phyloP scores from a whole-genome alignment of 768 basidiomycete genomes.

The Cyathus striatus region DNA sequence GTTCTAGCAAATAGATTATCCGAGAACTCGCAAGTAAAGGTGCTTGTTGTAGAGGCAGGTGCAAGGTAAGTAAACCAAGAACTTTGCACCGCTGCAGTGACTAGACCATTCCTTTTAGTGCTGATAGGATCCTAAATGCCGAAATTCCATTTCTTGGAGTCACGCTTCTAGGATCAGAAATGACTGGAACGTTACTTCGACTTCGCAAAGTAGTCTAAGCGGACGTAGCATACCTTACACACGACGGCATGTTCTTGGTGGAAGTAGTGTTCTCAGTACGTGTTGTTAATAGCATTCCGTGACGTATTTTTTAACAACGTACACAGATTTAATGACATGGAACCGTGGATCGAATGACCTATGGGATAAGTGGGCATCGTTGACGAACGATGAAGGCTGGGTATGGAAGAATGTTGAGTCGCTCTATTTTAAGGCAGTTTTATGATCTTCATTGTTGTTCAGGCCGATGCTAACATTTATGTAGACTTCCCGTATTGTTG shows the following conservation, averaged over 20 bases:
- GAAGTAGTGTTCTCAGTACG: background rate
- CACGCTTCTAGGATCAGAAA: background rate
- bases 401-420: background rate
- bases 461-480: background rate
- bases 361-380: background rate
- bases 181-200: constrained; percentile 1
- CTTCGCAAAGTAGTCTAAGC: background rate
- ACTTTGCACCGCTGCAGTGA: background rate
- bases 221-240: background rate
- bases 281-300: background rate
- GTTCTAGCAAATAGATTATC: constrained; percentile 26
- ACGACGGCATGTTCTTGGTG: background rate
- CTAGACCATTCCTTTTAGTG: background rate
- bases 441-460: no score
- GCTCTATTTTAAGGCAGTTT: background rate
- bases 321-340: background rate
- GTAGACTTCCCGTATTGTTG: background rate
- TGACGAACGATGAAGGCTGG: constrained; percentile 1
- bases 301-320: background rate
- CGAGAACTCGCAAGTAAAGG: constrained; percentile 20
- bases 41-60: constrained; percentile 27
- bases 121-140: background rate
- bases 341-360: constrained; percentile 2
- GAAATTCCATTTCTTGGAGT: background rate
- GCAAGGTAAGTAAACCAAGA: constrained; percentile 11